Evolutionary conservation across 352 stramenopile genomes (phyloP).

Genomic region (Globisporangium heterothallicum): DNA sequence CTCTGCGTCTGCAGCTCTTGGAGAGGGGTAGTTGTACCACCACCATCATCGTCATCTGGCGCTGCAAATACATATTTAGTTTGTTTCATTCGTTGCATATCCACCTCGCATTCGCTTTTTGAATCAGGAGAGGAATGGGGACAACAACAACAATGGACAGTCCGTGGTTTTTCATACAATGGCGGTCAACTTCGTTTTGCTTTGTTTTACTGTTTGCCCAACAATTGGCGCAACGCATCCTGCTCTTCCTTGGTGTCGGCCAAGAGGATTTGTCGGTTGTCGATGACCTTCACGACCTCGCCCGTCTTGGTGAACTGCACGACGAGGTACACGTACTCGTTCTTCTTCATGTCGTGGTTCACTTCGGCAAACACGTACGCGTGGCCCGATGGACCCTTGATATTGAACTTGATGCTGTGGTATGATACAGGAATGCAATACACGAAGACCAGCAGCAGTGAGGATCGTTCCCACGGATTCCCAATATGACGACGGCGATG

Average conservation of each 20-base stretch:
- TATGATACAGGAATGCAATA: too few relatives aligned
- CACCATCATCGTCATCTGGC: too few relatives aligned
- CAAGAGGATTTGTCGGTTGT: conserved; percentile 88
- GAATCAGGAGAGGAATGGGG: too few relatives aligned
- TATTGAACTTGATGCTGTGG: conserved; percentile 94
- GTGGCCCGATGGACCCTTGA: conserved; percentile 88
- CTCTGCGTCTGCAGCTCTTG: too few relatives aligned
- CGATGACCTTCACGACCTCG: conserved; percentile 87
- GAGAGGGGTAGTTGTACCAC: too few relatives aligned
- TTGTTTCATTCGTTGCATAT: not conserved
- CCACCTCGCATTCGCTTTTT: too few relatives aligned
- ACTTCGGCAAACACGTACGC: conserved; percentile 93
- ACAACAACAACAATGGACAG: too few relatives aligned
- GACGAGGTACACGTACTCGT: conserved; percentile 95
- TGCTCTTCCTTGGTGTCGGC: conserved; percentile 73
- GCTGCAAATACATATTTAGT: not conserved
- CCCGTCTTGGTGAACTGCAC: conserved; percentile 91
- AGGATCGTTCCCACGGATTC: too few relatives aligned
- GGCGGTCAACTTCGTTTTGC: too few relatives aligned
- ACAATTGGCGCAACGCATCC: conserved; percentile 66
- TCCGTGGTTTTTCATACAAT: too few relatives aligned
- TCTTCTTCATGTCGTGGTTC: conserved; percentile 89
- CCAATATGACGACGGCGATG: too few relatives aligned
- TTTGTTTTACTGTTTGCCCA: conserved; percentile 43
- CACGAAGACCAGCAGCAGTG: not conserved